These are phyloP conservation scores for Elsinoe australis DNA, from an alignment of 2,329 filamentous ascomycete species.

Conservation along the genomic window DNA sequence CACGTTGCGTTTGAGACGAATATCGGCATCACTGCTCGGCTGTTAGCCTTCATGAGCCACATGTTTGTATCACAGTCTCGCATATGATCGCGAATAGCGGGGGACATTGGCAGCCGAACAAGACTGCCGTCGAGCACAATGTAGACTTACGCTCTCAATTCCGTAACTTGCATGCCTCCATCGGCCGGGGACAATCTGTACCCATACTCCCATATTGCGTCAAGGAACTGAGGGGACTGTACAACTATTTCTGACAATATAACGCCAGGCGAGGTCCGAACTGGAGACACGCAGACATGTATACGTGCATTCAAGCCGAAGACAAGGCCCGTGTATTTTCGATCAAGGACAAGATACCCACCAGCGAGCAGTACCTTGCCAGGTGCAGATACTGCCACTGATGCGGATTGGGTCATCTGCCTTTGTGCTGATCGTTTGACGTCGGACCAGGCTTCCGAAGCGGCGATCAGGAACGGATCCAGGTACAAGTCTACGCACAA, in stretches of 20 bases:
- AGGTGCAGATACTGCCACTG: conserved; percentile 65
- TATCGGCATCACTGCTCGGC: conserved; percentile 30
- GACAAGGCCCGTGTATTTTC: conserved; percentile 67
- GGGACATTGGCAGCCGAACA: neutral
- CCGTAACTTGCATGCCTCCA: conserved; percentile 74
- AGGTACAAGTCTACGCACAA: conserved; percentile 2
- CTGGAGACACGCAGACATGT: conserved; percentile 51
- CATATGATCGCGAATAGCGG: too few relatives aligned
- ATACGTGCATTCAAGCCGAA: conserved; percentile 59
- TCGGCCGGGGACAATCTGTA: conserved; percentile 62
- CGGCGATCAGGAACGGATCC: conserved; percentile 13
- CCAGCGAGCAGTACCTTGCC: conserved; percentile 94
- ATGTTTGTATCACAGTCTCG: too few relatives aligned
- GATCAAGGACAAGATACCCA: conserved; percentile 89
- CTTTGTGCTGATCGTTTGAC: conserved; percentile 9
- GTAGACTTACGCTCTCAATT: conserved; percentile 69
- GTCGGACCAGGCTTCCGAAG: conserved; percentile 13
- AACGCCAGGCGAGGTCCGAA: conserved; percentile 54
- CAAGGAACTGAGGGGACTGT: conserved; percentile 80
- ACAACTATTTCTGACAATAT: conserved; percentile 67
- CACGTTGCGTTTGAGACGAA: conserved; percentile 55
- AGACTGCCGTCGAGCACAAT: too few relatives aligned
- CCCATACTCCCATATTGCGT: conserved; percentile 81
- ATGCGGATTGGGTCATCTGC: conserved; percentile 19
- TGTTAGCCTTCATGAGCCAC: too few relatives aligned